Conservation (phyloP, 805 yeast species). For the Starmerella stigmatis region DNA sequence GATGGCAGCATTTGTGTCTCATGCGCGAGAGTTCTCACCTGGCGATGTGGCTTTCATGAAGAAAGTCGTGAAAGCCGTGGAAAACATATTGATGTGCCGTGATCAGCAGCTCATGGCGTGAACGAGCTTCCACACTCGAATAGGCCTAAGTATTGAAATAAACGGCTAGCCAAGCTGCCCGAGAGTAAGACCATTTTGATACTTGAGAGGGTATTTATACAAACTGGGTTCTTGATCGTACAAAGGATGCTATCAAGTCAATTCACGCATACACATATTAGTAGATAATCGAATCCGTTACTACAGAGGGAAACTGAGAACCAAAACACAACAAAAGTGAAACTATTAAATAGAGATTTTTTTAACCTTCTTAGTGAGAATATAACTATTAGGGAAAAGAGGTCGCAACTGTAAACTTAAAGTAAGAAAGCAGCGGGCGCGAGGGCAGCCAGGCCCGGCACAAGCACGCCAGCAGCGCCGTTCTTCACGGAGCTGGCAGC, state of each 20-base stretch:
- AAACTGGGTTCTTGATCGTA: no score
- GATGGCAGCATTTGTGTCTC: constrained; percentile 24
- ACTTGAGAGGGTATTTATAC: no score
- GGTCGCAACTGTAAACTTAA: neutral
- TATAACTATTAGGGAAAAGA: neutral
- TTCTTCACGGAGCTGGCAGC: constrained; percentile 5
- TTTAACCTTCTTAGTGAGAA: no score
- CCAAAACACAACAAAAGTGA: neutral
- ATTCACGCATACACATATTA: no score
- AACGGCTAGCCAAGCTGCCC: no score
- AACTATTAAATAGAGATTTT: neutral
- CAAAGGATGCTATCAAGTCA: no score
- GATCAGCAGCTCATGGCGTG: constrained; percentile 10
- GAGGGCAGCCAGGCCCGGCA: constrained; percentile 15
- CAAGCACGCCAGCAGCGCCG: constrained; percentile 12
- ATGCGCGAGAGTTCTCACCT: constrained; percentile 24
- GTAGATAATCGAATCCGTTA: no score
- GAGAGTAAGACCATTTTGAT: no score
- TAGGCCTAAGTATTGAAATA: neutral
- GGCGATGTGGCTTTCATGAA: constrained; percentile 28
- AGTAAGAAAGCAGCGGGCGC: constrained; percentile 17
- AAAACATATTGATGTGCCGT: constrained; percentile 21
- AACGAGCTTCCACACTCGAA: neutral
- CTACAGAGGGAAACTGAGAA: no score
- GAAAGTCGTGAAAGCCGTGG: constrained; percentile 26